A percentile compares a stretch with the other conserved stretches of the same genome.
Conservation (phyloP, 768 basidiomycete genomes). For the Kwoniella pini region DNA sequence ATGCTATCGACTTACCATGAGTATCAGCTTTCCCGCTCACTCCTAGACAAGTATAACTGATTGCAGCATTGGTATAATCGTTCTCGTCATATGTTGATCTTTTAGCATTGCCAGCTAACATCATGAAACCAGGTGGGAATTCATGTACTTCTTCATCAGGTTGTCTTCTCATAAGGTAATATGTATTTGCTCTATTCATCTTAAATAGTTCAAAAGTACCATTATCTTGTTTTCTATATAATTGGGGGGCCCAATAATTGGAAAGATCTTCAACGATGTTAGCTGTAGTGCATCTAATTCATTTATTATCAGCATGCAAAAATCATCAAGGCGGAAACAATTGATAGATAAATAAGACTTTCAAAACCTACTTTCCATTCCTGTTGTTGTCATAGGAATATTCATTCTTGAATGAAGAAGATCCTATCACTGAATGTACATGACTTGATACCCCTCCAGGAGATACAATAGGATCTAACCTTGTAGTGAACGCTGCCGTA, state of each 20-base stretch:
- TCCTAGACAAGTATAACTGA: slow-evolving; percentile 53
- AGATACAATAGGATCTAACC: slow-evolving; percentile 19
- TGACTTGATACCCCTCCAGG: slow-evolving; percentile 9
- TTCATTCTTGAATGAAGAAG: slow-evolving; percentile 8
- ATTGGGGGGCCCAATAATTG: slow-evolving; percentile 14
- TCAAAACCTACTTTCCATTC: slow-evolving; percentile 1
- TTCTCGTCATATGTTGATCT: slow-evolving; percentile 47
- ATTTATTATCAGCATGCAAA: background rate
- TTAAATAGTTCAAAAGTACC: slow-evolving; percentile 6
- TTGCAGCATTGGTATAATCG: slow-evolving; percentile 47
- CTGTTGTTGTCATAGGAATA: slow-evolving; percentile 13
- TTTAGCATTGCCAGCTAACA: slow-evolving; percentile 55
- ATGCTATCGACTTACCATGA: background rate
- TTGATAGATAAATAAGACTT: background rate
- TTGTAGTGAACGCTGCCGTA: slow-evolving; percentile 9
- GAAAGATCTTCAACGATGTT: slow-evolving; percentile 7
- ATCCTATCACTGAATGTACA: slow-evolving; percentile 18
- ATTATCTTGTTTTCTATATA: slow-evolving; percentile 10
- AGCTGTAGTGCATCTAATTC: slow-evolving; percentile 12
- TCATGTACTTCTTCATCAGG: slow-evolving; percentile 24
- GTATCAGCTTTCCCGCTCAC: slow-evolving; percentile 37
- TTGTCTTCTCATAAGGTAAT: background rate
- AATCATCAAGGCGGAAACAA: too few relatives aligned
- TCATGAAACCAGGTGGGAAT: slow-evolving; percentile 55
- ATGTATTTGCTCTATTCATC: slow-evolving; percentile 16